Conservation (phyloP, 257 asterid genomes). For the Plantago major region DNA sequence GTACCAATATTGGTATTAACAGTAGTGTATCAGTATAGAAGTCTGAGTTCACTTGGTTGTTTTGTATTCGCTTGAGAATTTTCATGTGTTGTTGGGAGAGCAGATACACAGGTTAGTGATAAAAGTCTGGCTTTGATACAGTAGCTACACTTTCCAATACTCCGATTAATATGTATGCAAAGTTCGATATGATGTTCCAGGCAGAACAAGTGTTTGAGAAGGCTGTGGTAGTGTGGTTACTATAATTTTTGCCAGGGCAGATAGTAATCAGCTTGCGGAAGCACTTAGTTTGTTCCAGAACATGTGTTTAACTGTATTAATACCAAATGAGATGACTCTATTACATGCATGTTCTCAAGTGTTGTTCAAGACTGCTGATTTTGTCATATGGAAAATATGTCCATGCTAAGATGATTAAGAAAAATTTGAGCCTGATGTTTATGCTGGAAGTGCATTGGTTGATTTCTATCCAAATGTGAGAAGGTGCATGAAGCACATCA, state of each 20-base stretch:
- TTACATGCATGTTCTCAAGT: slow-evolving; percentile 39
- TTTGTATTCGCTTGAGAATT: too few species aligned
- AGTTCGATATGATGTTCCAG: too few species aligned
- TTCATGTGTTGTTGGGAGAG: too few species aligned
- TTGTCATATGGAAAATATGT: slow-evolving; percentile 46
- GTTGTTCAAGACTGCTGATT: slow-evolving; percentile 39
- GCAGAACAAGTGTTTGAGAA: slow-evolving; percentile 57
- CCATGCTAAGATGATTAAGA: slow-evolving; percentile 58
- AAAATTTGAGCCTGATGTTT: slow-evolving; percentile 38
- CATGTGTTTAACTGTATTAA: slow-evolving; percentile 40
- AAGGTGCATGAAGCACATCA: slow-evolving; percentile 45
- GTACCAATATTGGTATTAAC: too few species aligned
- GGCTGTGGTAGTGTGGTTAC: slow-evolving; percentile 48
- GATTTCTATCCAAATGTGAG: slow-evolving; percentile 51
- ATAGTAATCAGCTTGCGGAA: slow-evolving; percentile 34
- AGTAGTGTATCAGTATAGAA: too few species aligned
- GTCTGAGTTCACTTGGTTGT: too few species aligned
- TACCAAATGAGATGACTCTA: slow-evolving; percentile 52
- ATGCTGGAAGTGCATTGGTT: slow-evolving; percentile 59
- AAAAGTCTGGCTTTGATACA: too few species aligned
- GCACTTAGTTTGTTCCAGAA: slow-evolving; percentile 35
- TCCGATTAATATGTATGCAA: too few species aligned
- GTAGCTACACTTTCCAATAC: too few species aligned
- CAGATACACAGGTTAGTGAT: too few species aligned
- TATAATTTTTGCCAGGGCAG: slow-evolving; percentile 42